A percentile compares a stretch with the other conserved stretches of the same genome.
phyloP scores from a whole-genome alignment of 352 stramenopile species.

The Phytophthora boehmeriae region DNA sequence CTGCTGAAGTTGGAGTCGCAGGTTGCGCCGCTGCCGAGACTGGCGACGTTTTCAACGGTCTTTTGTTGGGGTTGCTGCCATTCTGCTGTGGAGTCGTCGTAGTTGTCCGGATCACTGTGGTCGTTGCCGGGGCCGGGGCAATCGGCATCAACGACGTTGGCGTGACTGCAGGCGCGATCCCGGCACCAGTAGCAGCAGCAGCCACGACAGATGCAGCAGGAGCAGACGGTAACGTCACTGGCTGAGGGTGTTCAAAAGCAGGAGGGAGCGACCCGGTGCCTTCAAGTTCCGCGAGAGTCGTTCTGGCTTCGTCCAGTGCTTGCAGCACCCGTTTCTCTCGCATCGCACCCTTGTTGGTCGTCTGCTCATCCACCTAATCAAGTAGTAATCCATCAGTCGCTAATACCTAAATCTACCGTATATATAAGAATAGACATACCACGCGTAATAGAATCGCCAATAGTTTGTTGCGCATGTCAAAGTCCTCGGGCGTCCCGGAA shows the following conservation, averaged over 20 bases:
- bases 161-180: background rate
- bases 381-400: constrained; percentile 19
- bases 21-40: background rate
- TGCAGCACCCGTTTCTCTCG: constrained; percentile 43
- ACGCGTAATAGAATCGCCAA: constrained; percentile 35
- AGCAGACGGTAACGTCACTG: constrained; percentile 10
- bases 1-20: constrained; percentile 11
- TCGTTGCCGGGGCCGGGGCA: constrained; percentile 25
- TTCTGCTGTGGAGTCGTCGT: constrained; percentile 29
- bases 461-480: constrained; percentile 47
- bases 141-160: constrained; percentile 30
- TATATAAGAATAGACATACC: constrained; percentile 12
- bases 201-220: constrained; percentile 1
- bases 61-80: constrained; percentile 28
- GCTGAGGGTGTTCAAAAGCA: background rate
- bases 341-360: constrained; percentile 39
- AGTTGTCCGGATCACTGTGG: constrained; percentile 10
- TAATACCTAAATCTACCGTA: too few species aligned
- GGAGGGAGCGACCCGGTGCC: constrained; percentile 10
- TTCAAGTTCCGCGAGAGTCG: constrained; percentile 31
- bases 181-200: background rate
- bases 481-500: constrained; percentile 37
- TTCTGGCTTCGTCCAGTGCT: constrained; percentile 29
- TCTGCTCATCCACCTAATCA: constrained; percentile 46
- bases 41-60: constrained; percentile 13